Percentiles rank a stretch among this genome's conserved stretches.
Evolutionary conservation across 1,284 basidiomycete genomes (phyloP).

Genomic region (Cronartium quercuum): DNA sequence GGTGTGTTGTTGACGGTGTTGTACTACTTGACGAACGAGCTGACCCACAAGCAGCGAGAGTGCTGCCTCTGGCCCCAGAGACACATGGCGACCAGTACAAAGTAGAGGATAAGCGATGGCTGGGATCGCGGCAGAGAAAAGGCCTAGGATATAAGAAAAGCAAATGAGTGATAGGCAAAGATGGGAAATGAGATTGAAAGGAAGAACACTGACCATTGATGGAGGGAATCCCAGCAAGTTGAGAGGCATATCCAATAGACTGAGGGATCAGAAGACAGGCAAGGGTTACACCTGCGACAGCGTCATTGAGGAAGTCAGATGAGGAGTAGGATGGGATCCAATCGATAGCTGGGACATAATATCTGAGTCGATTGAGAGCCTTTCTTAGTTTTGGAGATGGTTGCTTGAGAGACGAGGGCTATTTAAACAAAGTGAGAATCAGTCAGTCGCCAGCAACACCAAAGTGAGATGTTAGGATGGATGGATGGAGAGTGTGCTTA

Average conservation of each 20-base stretch:
- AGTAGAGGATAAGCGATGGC: conserved; percentile 75
- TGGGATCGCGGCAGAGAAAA: conserved; percentile 58
- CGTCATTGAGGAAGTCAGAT: conserved; percentile 52
- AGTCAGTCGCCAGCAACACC: too few species aligned
- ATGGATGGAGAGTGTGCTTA: too few species aligned
- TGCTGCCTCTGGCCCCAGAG: conserved; percentile 79
- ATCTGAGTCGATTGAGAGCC: too few species aligned
- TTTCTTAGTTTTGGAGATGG: too few species aligned
- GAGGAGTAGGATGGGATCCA: conserved; percentile 37
- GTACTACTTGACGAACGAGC: conserved; percentile 62
- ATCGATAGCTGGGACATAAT: conserved; percentile 36
- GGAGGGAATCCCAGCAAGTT: conserved; percentile 58
- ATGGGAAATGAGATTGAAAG: background rate
- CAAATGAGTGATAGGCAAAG: background rate
- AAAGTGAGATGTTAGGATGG: too few species aligned
- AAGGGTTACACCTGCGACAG: conserved; percentile 73
- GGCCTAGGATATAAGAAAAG: conserved; percentile 55
- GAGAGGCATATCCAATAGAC: conserved; percentile 79
- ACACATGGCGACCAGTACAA: conserved; percentile 65
- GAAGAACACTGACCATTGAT: conserved; percentile 41
- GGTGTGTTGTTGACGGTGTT: conserved; percentile 60
- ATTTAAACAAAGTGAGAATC: too few species aligned
- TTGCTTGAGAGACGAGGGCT: too few species aligned
- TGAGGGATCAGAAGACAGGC: conserved; percentile 86
- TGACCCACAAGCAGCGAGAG: conserved; percentile 80